phyloP scores from a whole-genome alignment of 768 basidiomycete species.

The Kwoniella botswanensis region DNA sequence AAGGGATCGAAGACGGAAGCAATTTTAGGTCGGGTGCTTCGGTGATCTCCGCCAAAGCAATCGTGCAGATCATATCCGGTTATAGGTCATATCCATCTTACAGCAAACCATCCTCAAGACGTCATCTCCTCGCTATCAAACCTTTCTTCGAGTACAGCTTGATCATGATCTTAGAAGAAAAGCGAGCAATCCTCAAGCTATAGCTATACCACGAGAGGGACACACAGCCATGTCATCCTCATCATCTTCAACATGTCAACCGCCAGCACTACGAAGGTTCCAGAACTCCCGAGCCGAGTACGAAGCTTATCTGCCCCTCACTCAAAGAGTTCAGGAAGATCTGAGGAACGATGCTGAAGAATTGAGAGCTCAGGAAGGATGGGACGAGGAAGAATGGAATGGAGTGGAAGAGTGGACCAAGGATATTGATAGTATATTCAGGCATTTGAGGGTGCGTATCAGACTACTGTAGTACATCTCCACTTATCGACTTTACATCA shows the following conservation, averaged over 20 bases:
- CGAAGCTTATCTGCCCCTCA: slow-evolving; percentile 38
- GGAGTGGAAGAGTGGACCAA: slow-evolving; percentile 46
- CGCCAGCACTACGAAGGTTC: slow-evolving; percentile 13
- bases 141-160: background rate
- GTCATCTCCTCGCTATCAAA: background rate
- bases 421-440: slow-evolving; percentile 40
- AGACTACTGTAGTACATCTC: background rate
- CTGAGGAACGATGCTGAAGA: slow-evolving; percentile 41
- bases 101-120: background rate
- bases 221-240: background rate
- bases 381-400: slow-evolving; percentile 36
- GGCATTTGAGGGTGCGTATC: slow-evolving; percentile 43
- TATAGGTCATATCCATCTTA: slow-evolving; percentile 11
- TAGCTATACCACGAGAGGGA: background rate
- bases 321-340: slow-evolving; percentile 41
- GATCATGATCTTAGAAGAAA: background rate
- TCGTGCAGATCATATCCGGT: background rate
- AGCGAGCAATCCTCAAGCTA: background rate
- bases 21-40: background rate
- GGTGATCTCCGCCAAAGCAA: background rate
- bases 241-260: background rate
- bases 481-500: no score
- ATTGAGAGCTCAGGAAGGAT: slow-evolving; percentile 44
- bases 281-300: slow-evolving; percentile 35
- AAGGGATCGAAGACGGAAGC: background rate